Evolutionary conservation across 169 alveolate species (phyloP), one percentile per base, ranked within the genome.

Genomic region (Eimeria tenella): DNA sequence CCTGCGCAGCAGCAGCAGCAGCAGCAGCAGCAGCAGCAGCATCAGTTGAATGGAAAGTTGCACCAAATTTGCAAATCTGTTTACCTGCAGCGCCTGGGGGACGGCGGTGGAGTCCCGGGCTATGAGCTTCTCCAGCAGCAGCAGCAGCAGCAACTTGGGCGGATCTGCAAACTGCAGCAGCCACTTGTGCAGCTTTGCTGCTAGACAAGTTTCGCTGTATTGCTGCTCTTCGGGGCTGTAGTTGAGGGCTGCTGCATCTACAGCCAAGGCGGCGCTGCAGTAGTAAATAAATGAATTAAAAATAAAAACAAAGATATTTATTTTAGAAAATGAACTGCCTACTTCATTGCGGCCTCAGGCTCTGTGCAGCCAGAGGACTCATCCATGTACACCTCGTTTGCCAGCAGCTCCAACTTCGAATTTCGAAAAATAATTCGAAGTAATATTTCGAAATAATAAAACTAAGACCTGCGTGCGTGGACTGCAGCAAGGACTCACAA

Each of bases 91-190:
- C 74, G 56, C 58, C 13, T 11, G 42, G 4, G 74, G 4, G 3
- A 74, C n/a, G 10, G 9, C 31, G 1, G 49, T 3, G 21, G 74
- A 11, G 4, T 15, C 49, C 8, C 56, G 56, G 31, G 74, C 17
- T 13, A 82, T 8, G 49, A 82, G 56, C 75, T 82, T 55, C 73
- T 81, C 50, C 89, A 81, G 56, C 21, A 81, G 89, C 52, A 81
- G 73, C 15, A 23, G 83, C n/a, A 9, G 21, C n/a, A 0, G 21
- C 23, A 5, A 8, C 13, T 55, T 17, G 10, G 68, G 53, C 13
- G 31, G 52, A n/a, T 71, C 4, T 7, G 81, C 23, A 6, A 56
- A 10, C 5, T 31, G 56, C 17, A 73, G 60, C 13, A 82, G 58
- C 15, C 75, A 25, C 73, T 82, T 19, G 25, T 55, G 90, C 90